Conservation (phyloP, 2,329 filamentous ascomycete genomes). For the Boeremia lycopersici region DNA sequence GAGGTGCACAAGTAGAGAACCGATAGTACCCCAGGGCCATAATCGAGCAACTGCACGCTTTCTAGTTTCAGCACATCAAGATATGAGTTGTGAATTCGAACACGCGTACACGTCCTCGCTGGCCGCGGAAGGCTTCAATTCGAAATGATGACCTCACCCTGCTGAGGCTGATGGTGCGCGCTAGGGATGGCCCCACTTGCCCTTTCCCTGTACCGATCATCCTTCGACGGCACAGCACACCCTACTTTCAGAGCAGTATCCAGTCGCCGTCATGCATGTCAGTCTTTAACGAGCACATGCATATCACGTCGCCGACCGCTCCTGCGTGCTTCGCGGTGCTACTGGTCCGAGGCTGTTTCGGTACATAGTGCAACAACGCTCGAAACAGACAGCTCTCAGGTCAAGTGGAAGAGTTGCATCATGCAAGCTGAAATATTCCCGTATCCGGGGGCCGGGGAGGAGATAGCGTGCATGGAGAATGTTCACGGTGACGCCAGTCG, state of each 20-base stretch:
- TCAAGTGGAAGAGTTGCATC: not conserved
- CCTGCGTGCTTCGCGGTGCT: not conserved
- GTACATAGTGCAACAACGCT: not conserved
- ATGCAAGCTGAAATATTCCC: not conserved
- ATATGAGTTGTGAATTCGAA: not conserved
- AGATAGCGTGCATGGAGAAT: not conserved
- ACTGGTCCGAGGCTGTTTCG: not conserved
- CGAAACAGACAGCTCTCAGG: not conserved
- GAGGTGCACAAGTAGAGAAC: not conserved
- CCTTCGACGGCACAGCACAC: slow-evolving; percentile 6
- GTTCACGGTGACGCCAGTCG: slow-evolving; percentile 6
- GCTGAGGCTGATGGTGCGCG: slow-evolving; percentile 4
- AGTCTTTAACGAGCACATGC: not conserved
- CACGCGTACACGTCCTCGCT: not conserved
- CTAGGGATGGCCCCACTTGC: slow-evolving; percentile 4
- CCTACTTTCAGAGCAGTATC: not conserved
- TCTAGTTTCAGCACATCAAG: not conserved
- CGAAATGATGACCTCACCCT: slow-evolving; percentile 8
- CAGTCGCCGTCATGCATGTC: slow-evolving; percentile 5
- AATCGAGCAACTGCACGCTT: not conserved
- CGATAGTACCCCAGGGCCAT: not conserved
- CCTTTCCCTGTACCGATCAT: slow-evolving; percentile 6
- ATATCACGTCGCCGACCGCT: not conserved
- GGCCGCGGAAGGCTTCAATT: not conserved
- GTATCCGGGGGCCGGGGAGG: slow-evolving; percentile 7